Conservation (phyloP, 371 early-diverging fungal species). For the Saksenaea vasiformis region DNA sequence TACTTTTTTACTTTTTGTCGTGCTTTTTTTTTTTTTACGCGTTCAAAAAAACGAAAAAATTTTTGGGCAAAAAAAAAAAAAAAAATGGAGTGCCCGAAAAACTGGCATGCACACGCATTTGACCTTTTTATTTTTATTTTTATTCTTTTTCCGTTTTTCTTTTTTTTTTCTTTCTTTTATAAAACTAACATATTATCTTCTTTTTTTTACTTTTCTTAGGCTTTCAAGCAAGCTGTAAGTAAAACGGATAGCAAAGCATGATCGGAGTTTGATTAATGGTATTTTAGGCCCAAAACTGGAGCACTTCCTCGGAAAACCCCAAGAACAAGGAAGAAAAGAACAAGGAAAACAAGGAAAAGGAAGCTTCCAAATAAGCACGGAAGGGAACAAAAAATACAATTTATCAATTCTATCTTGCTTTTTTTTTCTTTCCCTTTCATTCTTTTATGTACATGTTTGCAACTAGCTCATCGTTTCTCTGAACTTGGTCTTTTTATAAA, state of each 20-base stretch:
- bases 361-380: constrained; percentile 11
- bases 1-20: constrained; percentile 9
- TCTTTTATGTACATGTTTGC: neutral
- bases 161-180: constrained; percentile 12
- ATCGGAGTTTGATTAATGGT: constrained; percentile 1
- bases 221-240: constrained; percentile 49
- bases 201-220: constrained; percentile 19
- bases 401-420: neutral
- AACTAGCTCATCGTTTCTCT: constrained; percentile 6
- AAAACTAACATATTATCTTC: constrained; percentile 7
- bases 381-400: neutral
- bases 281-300: constrained; percentile 48
- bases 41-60: neutral
- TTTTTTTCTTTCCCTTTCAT: neutral
- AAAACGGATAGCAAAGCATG: neutral
- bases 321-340: constrained; percentile 36
- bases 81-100: neutral
- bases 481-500: constrained; percentile 2
- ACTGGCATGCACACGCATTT: constrained; percentile 6
- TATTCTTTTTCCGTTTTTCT: too few species aligned
- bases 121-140: neutral
- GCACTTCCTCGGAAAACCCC: constrained; percentile 43
- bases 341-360: constrained; percentile 11
- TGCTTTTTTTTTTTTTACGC: constrained; percentile 6
- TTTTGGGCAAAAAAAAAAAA: neutral